Evolutionary conservation across 371 early-diverging fungal species (phyloP), one percentile per base, ranked within the genome.

Genomic region (Mortierella sp.): DNA sequence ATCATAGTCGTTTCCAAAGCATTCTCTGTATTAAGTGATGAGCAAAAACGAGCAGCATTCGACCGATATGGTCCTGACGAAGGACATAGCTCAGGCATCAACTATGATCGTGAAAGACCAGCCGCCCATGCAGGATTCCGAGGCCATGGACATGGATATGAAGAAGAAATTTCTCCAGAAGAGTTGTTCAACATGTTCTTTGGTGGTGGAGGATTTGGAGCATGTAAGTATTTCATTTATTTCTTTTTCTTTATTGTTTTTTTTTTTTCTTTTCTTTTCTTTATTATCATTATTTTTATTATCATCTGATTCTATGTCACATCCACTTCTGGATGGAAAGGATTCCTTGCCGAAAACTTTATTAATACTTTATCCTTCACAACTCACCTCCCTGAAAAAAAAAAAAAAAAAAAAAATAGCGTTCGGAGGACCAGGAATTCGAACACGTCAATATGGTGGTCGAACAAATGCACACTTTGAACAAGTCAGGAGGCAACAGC

Each of bases 121-220:
- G 23, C 58, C 67, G 81, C 81, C n/a, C 68, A 74, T 14, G 57
- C 57, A 16, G 62, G 75, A 14, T 59, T 70, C 52, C 56, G 65
- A 21, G 80, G 83, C 21, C 74, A 82, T 26, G 79, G 74, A 18
- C 61, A 68, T 57, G 66, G 73, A 46, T 87, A 84, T 62, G 89
- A 89, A 25, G 89, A 89, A n/a, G 98, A 96, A 67, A 85, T 97
- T 15, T 90, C 89, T 19, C 96, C 96, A 11, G 98, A 98, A 72
- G 97, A 97, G 11, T 70, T 98, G 28, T 96, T 98, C 86, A 95
- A 95, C 77, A 96, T 96, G 94, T 97, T 98, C 74, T 97, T 96
- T 83, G 92, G 93, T 5, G 96, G 92, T 25, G 87, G 85, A 21
- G 75, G 81, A 26, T 53, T 74, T 56, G 67, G 81, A 19, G 70